A percentile compares a stretch with the other conserved stretches of the same genome.
Evolutionary conservation across 169 alveolate genomes (phyloP).

Genomic region (Amoebophrya sp.): DNA sequence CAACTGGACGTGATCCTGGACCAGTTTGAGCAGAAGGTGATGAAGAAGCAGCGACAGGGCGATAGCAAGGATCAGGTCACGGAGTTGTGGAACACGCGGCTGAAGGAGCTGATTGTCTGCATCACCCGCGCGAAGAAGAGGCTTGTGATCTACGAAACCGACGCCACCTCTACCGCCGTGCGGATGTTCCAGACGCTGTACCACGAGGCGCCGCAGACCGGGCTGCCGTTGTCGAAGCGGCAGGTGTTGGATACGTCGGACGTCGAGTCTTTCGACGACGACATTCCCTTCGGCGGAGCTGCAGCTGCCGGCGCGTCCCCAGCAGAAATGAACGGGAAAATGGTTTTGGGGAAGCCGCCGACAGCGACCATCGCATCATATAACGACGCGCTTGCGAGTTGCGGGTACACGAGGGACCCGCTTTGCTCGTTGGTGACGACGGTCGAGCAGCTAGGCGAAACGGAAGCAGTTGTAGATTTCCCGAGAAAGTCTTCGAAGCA

Average conservation of each 20-base stretch:
- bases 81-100: neutral
- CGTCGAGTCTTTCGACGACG: too few relatives aligned
- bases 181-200: neutral
- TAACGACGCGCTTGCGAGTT: too few relatives aligned
- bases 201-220: neutral
- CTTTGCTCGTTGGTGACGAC: too few relatives aligned
- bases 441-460: neutral
- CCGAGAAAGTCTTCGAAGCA: neutral
- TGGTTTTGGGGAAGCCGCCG: too few relatives aligned
- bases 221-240: neutral
- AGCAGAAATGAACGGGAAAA: too few relatives aligned
- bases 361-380: too few relatives aligned
- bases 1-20: neutral
- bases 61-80: neutral
- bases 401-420: too few relatives aligned
- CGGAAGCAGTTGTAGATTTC: neutral
- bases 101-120: slow-evolving; percentile 23
- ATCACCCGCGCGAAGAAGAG: neutral
- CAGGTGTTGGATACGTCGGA: too few relatives aligned
- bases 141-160: neutral
- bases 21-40: neutral
- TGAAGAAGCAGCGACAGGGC: neutral
- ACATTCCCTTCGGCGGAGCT: too few relatives aligned
- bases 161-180: neutral
- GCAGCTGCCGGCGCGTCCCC: too few relatives aligned